Evolutionary conservation across 192 early-diverging fungal genomes (phyloP), one percentile per base, ranked within the genome.

Genomic region (Mortierella antarctica): DNA sequence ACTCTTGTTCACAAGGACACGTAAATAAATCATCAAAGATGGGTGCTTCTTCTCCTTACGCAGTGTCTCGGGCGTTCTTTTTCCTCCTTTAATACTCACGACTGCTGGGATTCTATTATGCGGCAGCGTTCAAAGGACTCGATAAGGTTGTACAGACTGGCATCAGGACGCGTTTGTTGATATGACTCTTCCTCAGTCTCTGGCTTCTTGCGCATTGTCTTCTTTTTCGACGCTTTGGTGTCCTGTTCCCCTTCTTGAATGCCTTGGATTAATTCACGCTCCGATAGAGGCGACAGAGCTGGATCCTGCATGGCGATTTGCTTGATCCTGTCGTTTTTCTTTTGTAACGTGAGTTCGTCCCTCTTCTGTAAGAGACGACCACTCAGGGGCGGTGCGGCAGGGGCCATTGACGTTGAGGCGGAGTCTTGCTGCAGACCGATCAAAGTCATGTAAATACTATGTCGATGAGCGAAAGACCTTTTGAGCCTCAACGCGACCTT

Each of bases 391-490:
- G 49, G 50, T 0, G 18, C 56, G 21, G 31, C 40, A 44, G 59
- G 42, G 15, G 42, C 31, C 1, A 31, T 42, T 31, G 18, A 17
- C 46, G 61, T 15, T n/a, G 40, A 14, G 18, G 59, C 44, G 15
- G 45, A 48, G 11, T 52, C 18, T 0, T 72, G 62, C 31, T 75
- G 76, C 8, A 88, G 82, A 54, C 88, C 89, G 55, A 91, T 84
- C 45, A 91, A 72, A 0, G 88, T 88, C 90, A 93, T 83, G 62
- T 91, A 90, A 17, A 91, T 88, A 40, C 84, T 87, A 51, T 91
- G 87, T 0, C 91, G 87, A 56, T 90, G 85, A 7, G 90, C 87
- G 53, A 86, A 84, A 13, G 90, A 88, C 55, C 83, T 87, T 12
- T 89, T 86, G 41, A 93, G 73, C 17, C 88, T 85, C 17, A 93